These are phyloP conservation scores for Vanrija sp. DNA, from an alignment of 1,284 basidiomycete species.

Conservation along the genomic window DNA sequence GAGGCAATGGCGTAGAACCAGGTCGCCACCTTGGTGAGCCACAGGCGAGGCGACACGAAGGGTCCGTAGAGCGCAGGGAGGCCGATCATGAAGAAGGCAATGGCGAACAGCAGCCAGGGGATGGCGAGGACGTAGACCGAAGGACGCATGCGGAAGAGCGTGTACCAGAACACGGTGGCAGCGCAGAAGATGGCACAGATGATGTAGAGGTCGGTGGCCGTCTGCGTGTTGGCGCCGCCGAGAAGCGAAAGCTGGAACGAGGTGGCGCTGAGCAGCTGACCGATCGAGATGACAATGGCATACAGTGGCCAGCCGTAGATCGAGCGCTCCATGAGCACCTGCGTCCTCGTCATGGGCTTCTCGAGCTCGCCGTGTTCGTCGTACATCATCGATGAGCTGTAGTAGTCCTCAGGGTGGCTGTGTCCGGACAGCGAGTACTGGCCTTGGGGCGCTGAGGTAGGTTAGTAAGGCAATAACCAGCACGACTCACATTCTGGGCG, in stretches of 20 bases:
- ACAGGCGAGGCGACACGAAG: slow-evolving; percentile 61
- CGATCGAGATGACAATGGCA: slow-evolving; percentile 77
- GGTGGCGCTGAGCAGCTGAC: slow-evolving; percentile 64
- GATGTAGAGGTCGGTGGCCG: slow-evolving; percentile 78
- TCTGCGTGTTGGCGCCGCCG: slow-evolving; percentile 76
- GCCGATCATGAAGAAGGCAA: slow-evolving; percentile 85
- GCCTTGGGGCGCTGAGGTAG: slow-evolving; percentile 22
- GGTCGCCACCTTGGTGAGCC: slow-evolving; percentile 70
- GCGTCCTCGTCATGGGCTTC: slow-evolving; percentile 69
- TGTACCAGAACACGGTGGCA: slow-evolving; percentile 80
- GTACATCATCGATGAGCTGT: slow-evolving; percentile 54
- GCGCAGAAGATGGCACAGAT: slow-evolving; percentile 78
- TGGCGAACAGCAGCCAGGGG: slow-evolving; percentile 83
- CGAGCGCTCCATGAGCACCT: slow-evolving; percentile 72
- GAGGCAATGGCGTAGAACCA: slow-evolving; percentile 84
- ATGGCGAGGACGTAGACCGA: slow-evolving; percentile 77
- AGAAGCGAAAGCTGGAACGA: slow-evolving; percentile 90
- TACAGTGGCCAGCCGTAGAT: slow-evolving; percentile 82
- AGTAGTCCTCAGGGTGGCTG: slow-evolving; percentile 41
- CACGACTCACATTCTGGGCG: slow-evolving; percentile 64
- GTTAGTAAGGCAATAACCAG: slow-evolving; percentile 3
- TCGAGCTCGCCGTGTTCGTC: slow-evolving; percentile 53
- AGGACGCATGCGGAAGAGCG: slow-evolving; percentile 80
- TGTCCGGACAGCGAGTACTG: slow-evolving; percentile 44
- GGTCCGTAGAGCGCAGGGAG: slow-evolving; percentile 67